These are phyloP conservation scores for Hygrocybe punicea DNA, from an alignment of 768 basidiomycete genomes.

Conservation along the genomic window DNA sequence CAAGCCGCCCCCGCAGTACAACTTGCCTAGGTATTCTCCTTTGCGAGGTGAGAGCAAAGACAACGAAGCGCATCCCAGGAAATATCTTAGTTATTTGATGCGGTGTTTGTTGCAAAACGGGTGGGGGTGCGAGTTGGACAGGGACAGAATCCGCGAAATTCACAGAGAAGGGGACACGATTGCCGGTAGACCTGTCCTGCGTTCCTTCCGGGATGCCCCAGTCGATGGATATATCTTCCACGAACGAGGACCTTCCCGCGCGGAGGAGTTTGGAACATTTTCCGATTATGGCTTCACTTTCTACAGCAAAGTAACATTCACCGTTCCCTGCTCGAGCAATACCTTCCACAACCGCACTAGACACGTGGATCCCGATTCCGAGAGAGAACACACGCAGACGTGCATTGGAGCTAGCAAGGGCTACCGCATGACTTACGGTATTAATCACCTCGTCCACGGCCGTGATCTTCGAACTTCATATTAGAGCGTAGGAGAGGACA, in stretches of 20 bases:
- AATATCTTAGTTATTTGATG: slow-evolving; percentile 31
- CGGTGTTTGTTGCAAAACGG: slow-evolving; percentile 38
- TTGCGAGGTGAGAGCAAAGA: slow-evolving; percentile 34
- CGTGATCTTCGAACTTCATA: slow-evolving; percentile 14
- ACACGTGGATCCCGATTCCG: slow-evolving; percentile 52
- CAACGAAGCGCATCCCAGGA: slow-evolving; percentile 34
- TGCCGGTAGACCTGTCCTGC: slow-evolving; percentile 7
- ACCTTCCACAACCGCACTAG: slow-evolving; percentile 49
- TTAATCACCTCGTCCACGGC: slow-evolving; percentile 20
- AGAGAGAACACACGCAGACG: slow-evolving; percentile 54
- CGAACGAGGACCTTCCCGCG: slow-evolving; percentile 47
- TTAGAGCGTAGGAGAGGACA: neutral
- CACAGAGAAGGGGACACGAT: slow-evolving; percentile 8
- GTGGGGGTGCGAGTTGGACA: slow-evolving; percentile 25
- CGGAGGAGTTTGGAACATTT: slow-evolving; percentile 51
- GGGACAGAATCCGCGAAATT: slow-evolving; percentile 10
- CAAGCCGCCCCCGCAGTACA: slow-evolving; percentile 34
- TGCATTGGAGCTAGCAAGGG: slow-evolving; percentile 22
- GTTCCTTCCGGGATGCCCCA: slow-evolving; percentile 41
- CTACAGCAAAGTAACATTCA: slow-evolving; percentile 43
- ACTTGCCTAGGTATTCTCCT: slow-evolving; percentile 31
- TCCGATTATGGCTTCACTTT: slow-evolving; percentile 43
- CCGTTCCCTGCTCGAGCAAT: slow-evolving; percentile 58
- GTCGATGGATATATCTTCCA: slow-evolving; percentile 47
- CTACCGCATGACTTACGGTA: slow-evolving; percentile 33